Conservation (phyloP, 129 eudicot species). For the Pulicaria dysenterica region DNA sequence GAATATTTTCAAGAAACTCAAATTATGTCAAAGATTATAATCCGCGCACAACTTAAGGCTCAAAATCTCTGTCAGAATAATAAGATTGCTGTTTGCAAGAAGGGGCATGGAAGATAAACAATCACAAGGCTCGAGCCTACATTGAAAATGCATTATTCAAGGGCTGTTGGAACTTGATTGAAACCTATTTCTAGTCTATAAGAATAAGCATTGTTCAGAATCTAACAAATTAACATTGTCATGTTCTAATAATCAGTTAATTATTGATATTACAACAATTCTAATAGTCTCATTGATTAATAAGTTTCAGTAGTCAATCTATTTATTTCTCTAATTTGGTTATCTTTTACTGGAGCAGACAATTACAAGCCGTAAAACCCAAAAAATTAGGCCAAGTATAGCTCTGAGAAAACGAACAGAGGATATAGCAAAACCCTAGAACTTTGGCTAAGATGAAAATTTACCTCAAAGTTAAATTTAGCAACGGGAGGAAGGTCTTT, state of each 20-base stretch:
- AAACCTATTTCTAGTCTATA: background rate
- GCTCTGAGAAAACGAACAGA: background rate
- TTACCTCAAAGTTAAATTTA: constrained; percentile 60
- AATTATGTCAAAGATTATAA: background rate
- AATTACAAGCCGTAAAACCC: constrained; percentile 12
- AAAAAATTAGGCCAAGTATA: background rate
- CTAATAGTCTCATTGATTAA: too few relatives aligned
- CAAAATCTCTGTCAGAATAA: background rate
- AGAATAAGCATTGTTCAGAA: background rate
- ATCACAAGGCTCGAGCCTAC: background rate
- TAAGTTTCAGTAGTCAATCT: too few relatives aligned
- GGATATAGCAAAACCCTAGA: constrained; percentile 37
- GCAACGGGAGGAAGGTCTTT: constrained; percentile 79
- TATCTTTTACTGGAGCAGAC: background rate
- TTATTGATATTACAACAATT: background rate
- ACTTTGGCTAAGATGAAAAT: background rate
- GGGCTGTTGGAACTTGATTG: background rate
- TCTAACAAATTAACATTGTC: constrained; percentile 4
- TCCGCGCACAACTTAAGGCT: background rate
- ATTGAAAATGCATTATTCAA: background rate
- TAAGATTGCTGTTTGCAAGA: background rate
- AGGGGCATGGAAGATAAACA: background rate
- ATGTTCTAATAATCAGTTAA: background rate
- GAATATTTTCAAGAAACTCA: background rate
- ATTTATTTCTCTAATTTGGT: too few relatives aligned